These are phyloP conservation scores for Kwoniella shivajii DNA, from an alignment of 1,284 basidiomycete genomes.

Conservation along the genomic window DNA sequence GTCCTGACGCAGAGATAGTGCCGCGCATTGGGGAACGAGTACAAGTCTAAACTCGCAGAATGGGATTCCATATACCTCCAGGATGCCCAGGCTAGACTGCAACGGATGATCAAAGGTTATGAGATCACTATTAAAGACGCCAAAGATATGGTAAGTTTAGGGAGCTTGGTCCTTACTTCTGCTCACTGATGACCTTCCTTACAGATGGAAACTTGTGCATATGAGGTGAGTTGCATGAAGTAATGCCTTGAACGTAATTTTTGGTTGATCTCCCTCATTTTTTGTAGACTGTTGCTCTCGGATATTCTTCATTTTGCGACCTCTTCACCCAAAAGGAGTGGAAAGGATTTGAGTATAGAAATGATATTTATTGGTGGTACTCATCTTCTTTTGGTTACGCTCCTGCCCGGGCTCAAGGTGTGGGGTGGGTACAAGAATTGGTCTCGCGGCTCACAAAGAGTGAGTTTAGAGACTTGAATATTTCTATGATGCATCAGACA, in stretches of 20 bases:
- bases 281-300: constrained; percentile 55
- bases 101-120: constrained; percentile 65
- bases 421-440: constrained; percentile 56
- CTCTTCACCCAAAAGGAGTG: constrained; percentile 69
- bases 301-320: constrained; percentile 58
- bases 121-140: constrained; percentile 71
- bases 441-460: constrained; percentile 52
- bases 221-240: constrained; percentile 56
- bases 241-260: neutral
- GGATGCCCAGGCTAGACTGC: constrained; percentile 66
- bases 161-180: neutral
- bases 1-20: too few relatives aligned
- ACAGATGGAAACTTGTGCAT: constrained; percentile 60
- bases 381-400: constrained; percentile 51
- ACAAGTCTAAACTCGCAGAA: constrained; percentile 38
- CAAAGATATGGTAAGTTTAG: constrained; percentile 57
- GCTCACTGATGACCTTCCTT: constrained; percentile 52
- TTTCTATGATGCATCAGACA: neutral
- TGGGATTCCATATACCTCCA: constrained; percentile 75
- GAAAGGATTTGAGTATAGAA: constrained; percentile 64
- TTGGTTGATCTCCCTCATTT: neutral
- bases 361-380: constrained; percentile 56
- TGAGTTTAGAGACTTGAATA: constrained; percentile 17
- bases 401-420: constrained; percentile 50
- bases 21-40: constrained; percentile 9